phyloP scores from a whole-genome alignment of 179 eudicot genomes.

The Spinacia oleracea region DNA sequence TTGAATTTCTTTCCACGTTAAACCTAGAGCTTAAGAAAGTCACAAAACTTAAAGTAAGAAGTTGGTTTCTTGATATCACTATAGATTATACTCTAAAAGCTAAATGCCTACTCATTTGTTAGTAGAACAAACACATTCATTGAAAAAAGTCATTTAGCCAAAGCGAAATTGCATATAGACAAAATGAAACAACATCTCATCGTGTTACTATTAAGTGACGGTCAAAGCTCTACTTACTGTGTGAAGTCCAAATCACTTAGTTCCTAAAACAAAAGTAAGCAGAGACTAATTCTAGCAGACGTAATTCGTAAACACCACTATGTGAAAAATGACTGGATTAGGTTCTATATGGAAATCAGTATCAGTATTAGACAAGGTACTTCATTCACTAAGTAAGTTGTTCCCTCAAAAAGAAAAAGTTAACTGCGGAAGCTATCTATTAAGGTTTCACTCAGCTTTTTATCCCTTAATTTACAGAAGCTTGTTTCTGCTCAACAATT shows the following conservation, averaged over 20 bases:
- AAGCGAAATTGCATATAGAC: not conserved
- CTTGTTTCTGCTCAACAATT: not conserved
- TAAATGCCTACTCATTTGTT: not conserved
- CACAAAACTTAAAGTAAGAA: not conserved
- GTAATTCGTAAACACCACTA: not conserved
- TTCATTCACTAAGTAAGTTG: not conserved
- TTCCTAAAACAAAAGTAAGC: not conserved
- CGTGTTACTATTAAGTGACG: not conserved
- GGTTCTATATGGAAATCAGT: not conserved
- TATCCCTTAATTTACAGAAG: not conserved
- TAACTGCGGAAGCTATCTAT: not conserved
- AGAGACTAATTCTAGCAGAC: constrained; percentile 1
- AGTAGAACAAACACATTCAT: not conserved
- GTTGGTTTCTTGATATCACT: not conserved
- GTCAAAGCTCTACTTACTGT: not conserved
- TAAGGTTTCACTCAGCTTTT: not conserved
- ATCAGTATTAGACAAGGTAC: not conserved
- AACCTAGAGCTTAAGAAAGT: not conserved
- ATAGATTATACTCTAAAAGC: not conserved
- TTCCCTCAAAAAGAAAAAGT: not conserved
- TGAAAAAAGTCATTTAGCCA: not conserved
- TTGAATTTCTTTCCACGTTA: not conserved
- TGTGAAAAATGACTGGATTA: not conserved
- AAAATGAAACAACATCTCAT: not conserved
- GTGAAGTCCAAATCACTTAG: not conserved